These are phyloP conservation scores for Ampelomyces quisqualis DNA, from an alignment of 2,329 filamentous ascomycete genomes.

Conservation along the genomic window DNA sequence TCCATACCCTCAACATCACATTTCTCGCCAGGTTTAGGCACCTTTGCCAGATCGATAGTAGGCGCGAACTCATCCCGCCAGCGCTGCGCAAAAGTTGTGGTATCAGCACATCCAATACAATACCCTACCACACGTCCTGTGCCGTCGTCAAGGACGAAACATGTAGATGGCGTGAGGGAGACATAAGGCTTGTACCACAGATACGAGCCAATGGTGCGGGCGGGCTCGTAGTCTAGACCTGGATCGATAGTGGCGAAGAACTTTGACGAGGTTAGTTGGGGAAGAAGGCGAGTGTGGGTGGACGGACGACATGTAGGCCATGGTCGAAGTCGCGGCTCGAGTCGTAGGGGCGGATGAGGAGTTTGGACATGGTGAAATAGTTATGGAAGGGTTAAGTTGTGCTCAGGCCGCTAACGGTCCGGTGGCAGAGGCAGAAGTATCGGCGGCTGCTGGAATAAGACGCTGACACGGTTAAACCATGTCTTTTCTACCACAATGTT, in stretches of 20 bases:
- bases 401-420: not conserved
- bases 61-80: constrained; percentile 35
- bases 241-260: constrained; percentile 29
- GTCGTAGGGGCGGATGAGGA: constrained; percentile 23
- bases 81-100: constrained; percentile 23
- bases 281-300: constrained; percentile 1
- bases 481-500: too few relatives aligned
- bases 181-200: constrained; percentile 41
- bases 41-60: constrained; percentile 18
- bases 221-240: constrained; percentile 26
- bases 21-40: constrained; percentile 14
- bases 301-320: constrained; percentile 19
- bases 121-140: constrained; percentile 41
- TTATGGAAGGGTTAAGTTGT: too few relatives aligned
- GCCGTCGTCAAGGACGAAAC: constrained; percentile 41
- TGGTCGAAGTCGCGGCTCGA: constrained; percentile 15
- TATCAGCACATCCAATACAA: constrained; percentile 39
- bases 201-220: constrained; percentile 33
- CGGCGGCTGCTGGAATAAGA: not conserved
- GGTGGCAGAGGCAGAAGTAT: not conserved
- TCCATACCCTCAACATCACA: constrained; percentile 19
- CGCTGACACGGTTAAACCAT: too few relatives aligned
- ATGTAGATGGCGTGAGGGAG: constrained; percentile 29
- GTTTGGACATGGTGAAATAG: constrained; percentile 7
- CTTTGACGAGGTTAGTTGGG: constrained; percentile 6